Evolutionary conservation across 2,329 filamentous ascomycete genomes (phyloP), one percentile per base, ranked within the genome.

Genomic region (Pseudocercospora pini-densiflorae): DNA sequence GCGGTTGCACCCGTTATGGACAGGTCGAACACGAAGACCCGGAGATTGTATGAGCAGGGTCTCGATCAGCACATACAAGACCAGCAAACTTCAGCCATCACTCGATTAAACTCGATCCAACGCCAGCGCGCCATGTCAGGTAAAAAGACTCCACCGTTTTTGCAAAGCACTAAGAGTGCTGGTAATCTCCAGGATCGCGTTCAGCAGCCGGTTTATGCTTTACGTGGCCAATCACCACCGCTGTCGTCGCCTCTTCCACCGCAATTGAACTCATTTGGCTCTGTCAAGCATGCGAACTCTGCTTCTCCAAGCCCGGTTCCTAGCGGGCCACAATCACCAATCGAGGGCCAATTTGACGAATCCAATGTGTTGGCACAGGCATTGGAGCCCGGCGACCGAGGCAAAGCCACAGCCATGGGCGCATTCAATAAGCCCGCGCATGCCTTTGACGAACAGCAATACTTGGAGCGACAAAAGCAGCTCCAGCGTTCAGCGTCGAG

Each of bases 391-490:
- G 89, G 89, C 68, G 94, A 97, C 72, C 84, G 88, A 55, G 92
- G 91, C 60, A 97, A 95, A 76, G 91, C 92, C 5, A 96, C 92
- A 0, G 91, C 92, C 0, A 83, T 89, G 79, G 88, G 88, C 31
- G 82, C 88, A 0, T 90, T 90, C 77, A 90, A 90, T 70, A 93
- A 93, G 75, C 92, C 93, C 1, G 81, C 83, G 1, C 87, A 90
- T 59, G 87, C 89, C 7, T 97, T 95, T 72, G 92, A 97, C 73
- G 94, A 97, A 74, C 88, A 90, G 21, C 91, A 92, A 74, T 97
- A 92, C 74, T 87, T 92, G 5, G 90, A 96, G 75, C 88, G 93
- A 53, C 91, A 97, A 74, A 82, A 92, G 57, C 91, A 93, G 76
- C 87, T 97, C 77, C 91, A 94, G 69, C 87, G 91, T 58, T 74